These are phyloP conservation scores for Exophiala aquamarina DNA, from an alignment of 2,329 filamentous ascomycete species.

Conservation along the genomic window DNA sequence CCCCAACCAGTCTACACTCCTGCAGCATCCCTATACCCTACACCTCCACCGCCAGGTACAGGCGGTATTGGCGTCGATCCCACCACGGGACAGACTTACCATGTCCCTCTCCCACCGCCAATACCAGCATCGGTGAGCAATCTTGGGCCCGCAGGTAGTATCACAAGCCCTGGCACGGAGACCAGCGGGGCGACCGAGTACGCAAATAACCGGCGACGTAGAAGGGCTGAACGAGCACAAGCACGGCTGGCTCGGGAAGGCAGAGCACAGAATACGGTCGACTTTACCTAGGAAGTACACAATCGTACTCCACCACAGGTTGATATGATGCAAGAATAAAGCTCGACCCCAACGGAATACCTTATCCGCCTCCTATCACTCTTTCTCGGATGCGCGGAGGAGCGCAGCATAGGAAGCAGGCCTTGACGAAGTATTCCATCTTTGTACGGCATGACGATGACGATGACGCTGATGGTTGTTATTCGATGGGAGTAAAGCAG, in stretches of 20 bases:
- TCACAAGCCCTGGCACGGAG: conserved; percentile 48
- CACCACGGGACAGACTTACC: conserved; percentile 19
- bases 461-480: too few relatives aligned
- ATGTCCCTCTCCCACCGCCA: conserved; percentile 30
- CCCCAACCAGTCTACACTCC: conserved; percentile 23
- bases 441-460: too few relatives aligned
- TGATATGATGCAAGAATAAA: too few relatives aligned
- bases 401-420: background rate
- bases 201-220: conserved; percentile 53
- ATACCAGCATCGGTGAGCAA: conserved; percentile 42
- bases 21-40: conserved; percentile 17
- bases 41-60: conserved; percentile 23
- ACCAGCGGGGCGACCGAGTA: conserved; percentile 48
- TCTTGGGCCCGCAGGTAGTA: conserved; percentile 41
- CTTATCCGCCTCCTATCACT: too few relatives aligned
- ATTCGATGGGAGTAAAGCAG: too few relatives aligned
- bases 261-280: conserved; percentile 28
- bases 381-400: too few relatives aligned
- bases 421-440: background rate
- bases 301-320: too few relatives aligned
- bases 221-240: conserved; percentile 53
- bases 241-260: conserved; percentile 45
- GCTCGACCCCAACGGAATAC: too few relatives aligned
- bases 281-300: conserved; percentile 21
- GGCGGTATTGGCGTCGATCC: conserved; percentile 16